Conservation (phyloP, 78 protist species). For the Cyanophora paradoxa region DNA sequence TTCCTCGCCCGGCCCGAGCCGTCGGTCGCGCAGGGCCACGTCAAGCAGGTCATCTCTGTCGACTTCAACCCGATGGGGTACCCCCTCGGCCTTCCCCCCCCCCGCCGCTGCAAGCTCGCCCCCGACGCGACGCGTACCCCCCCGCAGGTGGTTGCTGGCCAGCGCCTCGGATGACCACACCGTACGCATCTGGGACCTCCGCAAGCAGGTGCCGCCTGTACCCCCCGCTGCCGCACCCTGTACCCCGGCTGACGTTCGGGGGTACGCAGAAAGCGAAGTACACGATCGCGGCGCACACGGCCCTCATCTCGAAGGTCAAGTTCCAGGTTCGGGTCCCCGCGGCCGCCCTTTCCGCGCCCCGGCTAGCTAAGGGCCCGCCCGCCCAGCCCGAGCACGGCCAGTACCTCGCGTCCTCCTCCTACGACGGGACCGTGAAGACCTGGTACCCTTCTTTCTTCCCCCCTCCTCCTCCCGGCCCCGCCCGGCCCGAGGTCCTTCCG, state of each 20-base stretch:
- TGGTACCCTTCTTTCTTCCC: neutral
- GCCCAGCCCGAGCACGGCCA: neutral
- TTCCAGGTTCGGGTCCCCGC: neutral
- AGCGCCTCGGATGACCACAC: conserved; percentile 58
- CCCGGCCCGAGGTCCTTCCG: too few species aligned
- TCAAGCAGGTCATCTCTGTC: conserved; percentile 42
- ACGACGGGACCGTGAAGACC: neutral
- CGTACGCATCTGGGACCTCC: conserved; percentile 65
- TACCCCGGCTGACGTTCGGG: neutral
- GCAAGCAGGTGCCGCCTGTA: conserved; percentile 20
- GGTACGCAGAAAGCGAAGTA: neutral
- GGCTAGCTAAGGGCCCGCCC: neutral
- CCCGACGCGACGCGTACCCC: too few species aligned
- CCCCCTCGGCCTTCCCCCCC: too few species aligned
- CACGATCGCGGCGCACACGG: conserved; percentile 54
- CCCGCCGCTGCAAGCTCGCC: too few species aligned
- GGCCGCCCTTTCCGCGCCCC: neutral
- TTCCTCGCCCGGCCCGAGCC: too few species aligned
- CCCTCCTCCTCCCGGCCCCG: too few species aligned
- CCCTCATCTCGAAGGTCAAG: conserved; percentile 42
- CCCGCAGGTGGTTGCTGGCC: too few species aligned
- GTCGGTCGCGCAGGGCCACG: conserved; percentile 53
- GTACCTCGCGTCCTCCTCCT: conserved; percentile 7
- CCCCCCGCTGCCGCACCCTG: neutral
- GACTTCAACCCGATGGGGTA: too few species aligned